Percentiles rank a stretch among this genome's conserved stretches.
These are phyloP conservation scores for Chalciporus pseudorubinellus DNA, from an alignment of 768 basidiomycete genomes.

Conservation along the genomic window DNA sequence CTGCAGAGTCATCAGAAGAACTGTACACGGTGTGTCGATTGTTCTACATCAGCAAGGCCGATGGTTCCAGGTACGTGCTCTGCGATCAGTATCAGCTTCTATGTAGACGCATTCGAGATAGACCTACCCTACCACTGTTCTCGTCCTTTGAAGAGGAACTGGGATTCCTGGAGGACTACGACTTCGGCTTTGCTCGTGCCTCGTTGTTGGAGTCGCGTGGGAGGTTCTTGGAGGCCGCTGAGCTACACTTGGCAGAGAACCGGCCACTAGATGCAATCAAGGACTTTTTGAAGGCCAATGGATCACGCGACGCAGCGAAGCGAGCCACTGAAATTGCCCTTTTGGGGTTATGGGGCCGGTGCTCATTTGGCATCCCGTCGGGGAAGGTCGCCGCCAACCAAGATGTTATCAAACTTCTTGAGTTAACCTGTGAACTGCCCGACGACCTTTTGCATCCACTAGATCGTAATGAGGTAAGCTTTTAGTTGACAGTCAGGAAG, in stretches of 20 bases:
- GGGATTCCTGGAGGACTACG: constrained; percentile 56
- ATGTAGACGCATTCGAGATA: too few relatives aligned
- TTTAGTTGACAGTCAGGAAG: too few relatives aligned
- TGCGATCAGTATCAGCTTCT: too few relatives aligned
- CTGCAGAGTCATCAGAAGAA: constrained; percentile 27
- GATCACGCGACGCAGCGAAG: constrained; percentile 24
- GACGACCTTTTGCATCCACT: constrained; percentile 3
- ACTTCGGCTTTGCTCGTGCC: constrained; percentile 49
- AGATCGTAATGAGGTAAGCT: constrained; percentile 5
- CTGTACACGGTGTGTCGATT: constrained; percentile 46
- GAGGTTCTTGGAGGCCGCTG: constrained; percentile 48
- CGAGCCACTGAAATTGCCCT: constrained; percentile 41
- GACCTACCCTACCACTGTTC: constrained; percentile 47
- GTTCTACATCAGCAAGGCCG: constrained; percentile 39
- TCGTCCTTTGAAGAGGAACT: constrained; percentile 49
- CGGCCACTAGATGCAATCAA: constrained; percentile 46
- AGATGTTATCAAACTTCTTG: constrained; percentile 22
- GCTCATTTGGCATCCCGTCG: constrained; percentile 39
- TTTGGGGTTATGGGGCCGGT: constrained; percentile 43
- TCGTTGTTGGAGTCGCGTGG: constrained; percentile 42
- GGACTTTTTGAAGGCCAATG: constrained; percentile 38
- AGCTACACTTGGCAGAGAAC: constrained; percentile 49
- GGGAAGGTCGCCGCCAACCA: constrained; percentile 1
- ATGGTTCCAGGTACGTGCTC: constrained; percentile 9
- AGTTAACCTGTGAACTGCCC: constrained; percentile 18